Base-by-base conservation (phyloP, 2,329 filamentous ascomycete genomes). In the Spiromastix sp. region DNA sequence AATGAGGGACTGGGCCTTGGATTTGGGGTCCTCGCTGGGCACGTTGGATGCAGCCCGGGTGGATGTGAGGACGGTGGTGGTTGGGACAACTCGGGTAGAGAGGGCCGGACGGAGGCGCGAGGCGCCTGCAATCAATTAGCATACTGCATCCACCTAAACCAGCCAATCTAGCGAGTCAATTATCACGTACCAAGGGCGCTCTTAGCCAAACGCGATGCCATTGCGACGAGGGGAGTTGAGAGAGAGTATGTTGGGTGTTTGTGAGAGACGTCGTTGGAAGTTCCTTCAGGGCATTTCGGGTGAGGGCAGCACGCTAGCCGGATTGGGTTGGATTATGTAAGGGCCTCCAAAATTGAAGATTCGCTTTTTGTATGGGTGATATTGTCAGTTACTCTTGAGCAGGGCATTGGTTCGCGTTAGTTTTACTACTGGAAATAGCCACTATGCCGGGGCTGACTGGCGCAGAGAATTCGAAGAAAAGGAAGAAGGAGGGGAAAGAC, bases 131-230 rank as follows among this genome's bases (percentile, higher is more conserved):
- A 47, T 45, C 43, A 47, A 48, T 57, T 50, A 61, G 52, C 55
- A 56, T 57, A 41, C 46, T 30, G 21, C 13, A 6, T 32, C n/a
- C n/a, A n/a, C n/a, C n/a, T n/a, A n/a, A n/a, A n/a, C n/a, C n/a
- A n/a, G n/a, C n/a, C n/a, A n/a, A n/a, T n/a, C n/a, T n/a, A n/a
- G n/a, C n/a, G n/a, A n/a, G 39, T 51, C 55, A 43, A 56, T 30
- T 39, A 41, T 32, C 49, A 79, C 85, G 66, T 79, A 96, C 89
- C 84, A 70, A 89, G 72, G 71, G 86, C 85, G 76, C 79, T 87
- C 77, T 84, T 86, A 77, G 81, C 85, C 72, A 96, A 77, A 75
- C 87, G 85, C 69, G 85, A 94, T 75, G 89, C 89, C 89, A 96
- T 96, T 82, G 72, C 83, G 66, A 74, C 66, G 39, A 18, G 52